Evolutionary conservation across 768 basidiomycete genomes (phyloP).

Genomic region (Boletus barrowsii): DNA sequence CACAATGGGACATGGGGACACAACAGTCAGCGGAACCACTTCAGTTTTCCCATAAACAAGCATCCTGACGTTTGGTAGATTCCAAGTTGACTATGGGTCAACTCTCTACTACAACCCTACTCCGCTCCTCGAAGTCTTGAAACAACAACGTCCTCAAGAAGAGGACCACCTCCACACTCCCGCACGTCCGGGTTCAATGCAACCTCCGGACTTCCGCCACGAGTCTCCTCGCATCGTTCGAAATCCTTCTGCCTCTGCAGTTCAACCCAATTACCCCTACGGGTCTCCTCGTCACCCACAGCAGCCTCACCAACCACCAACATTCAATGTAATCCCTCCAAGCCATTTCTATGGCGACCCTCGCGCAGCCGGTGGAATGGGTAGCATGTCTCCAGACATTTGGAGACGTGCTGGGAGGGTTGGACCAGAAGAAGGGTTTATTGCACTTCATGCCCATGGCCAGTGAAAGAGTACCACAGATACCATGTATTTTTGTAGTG

Average conservation of each 20-base stretch:
- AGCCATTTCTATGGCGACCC: constrained; percentile 41
- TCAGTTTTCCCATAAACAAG: neutral
- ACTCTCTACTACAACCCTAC: constrained; percentile 73
- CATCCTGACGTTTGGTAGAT: constrained; percentile 40
- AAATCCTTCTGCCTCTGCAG: constrained; percentile 27
- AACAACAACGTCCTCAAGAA: constrained; percentile 32
- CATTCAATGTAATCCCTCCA: constrained; percentile 36
- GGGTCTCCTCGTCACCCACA: constrained; percentile 33
- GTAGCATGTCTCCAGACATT: constrained; percentile 35
- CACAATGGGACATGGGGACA: constrained; percentile 85
- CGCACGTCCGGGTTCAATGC: constrained; percentile 27
- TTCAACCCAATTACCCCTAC: constrained; percentile 29
- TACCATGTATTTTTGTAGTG: constrained; percentile 7
- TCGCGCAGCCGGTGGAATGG: constrained; percentile 32
- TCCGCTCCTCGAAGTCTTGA: constrained; percentile 51
- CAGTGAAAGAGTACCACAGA: constrained; percentile 11
- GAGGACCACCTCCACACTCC: constrained; percentile 25
- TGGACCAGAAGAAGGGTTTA: constrained; percentile 34
- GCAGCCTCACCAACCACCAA: constrained; percentile 14
- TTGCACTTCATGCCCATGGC: constrained; percentile 26
- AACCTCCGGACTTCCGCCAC: constrained; percentile 33
- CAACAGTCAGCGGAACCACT: constrained; percentile 59
- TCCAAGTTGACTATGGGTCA: constrained; percentile 71
- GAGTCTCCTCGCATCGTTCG: constrained; percentile 33
- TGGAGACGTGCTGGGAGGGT: constrained; percentile 30